Evolutionary conservation across 768 basidiomycete species (phyloP).

Genomic region (Tylopilus cervinicoccineus): DNA sequence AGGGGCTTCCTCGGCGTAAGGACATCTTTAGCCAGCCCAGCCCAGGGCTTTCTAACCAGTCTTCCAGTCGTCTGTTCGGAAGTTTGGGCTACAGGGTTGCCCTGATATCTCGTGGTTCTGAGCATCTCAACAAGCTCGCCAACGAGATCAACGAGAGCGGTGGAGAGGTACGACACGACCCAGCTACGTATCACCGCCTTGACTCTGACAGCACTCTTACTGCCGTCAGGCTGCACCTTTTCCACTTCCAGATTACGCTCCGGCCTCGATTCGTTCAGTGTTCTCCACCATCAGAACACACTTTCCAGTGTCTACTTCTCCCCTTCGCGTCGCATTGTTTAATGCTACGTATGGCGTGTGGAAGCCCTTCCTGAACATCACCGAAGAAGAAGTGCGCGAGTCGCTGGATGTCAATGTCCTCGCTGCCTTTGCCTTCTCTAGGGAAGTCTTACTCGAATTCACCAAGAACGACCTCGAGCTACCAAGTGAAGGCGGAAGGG

Average conservation of each 20-base stretch:
- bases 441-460: conserved; percentile 55
- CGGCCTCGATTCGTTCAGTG: conserved; percentile 46
- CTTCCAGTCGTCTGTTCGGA: conserved; percentile 51
- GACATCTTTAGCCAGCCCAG: background rate
- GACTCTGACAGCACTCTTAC: background rate
- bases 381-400: conserved; percentile 51
- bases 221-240: conserved; percentile 50
- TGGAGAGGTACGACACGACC: conserved; percentile 45
- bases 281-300: conserved; percentile 44
- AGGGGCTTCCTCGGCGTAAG: conserved; percentile 57
- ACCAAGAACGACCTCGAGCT: conserved; percentile 47
- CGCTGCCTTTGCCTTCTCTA: conserved; percentile 61
- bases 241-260: conserved; percentile 47
- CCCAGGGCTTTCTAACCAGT: conserved; percentile 1
- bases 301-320: conserved; percentile 45
- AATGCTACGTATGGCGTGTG: conserved; percentile 56
- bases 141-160: conserved; percentile 51
- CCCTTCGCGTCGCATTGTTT: conserved; percentile 59
- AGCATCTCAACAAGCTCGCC: conserved; percentile 49
- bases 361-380: conserved; percentile 66
- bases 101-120: conserved; percentile 55
- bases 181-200: background rate
- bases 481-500: conserved; percentile 36
- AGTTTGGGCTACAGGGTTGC: conserved; percentile 65
- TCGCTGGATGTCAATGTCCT: conserved; percentile 50